Evolutionary conservation across 2,329 filamentous ascomycete species (phyloP).

Genomic region (Scedosporium boydii): DNA sequence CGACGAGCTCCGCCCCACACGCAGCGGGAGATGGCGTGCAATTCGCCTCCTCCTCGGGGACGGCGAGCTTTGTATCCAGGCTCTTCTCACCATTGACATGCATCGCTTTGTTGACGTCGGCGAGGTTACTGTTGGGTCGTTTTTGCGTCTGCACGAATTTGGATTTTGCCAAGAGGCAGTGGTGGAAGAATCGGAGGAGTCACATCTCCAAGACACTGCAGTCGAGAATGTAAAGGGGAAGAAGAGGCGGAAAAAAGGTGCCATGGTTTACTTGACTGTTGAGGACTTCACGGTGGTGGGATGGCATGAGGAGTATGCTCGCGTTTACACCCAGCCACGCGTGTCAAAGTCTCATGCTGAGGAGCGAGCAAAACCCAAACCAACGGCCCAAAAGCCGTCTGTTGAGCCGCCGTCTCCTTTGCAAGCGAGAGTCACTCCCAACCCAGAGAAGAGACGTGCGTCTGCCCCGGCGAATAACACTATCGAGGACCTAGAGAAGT

Average conservation of each 20-base stretch:
- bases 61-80: constrained; percentile 45
- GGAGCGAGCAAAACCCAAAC: background rate
- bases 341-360: background rate
- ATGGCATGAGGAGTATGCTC: constrained; percentile 32
- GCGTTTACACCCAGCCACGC: background rate
- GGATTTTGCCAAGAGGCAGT: constrained; percentile 18
- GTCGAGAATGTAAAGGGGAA: background rate
- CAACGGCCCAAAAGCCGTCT: background rate
- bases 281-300: constrained; percentile 35
- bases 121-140: constrained; percentile 36
- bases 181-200: background rate
- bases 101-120: constrained; percentile 37
- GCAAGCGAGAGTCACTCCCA: constrained; percentile 7
- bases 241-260: constrained; percentile 2
- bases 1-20: constrained; percentile 25
- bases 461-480: background rate
- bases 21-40: constrained; percentile 28
- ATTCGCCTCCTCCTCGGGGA: constrained; percentile 42
- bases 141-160: constrained; percentile 31
- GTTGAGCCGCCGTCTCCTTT: background rate
- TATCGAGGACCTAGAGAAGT: background rate
- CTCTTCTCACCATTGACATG: constrained; percentile 33
- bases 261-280: constrained; percentile 35
- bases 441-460: constrained; percentile 12
- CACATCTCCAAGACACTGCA: no score